Evolutionary conservation across 1,139 yeast species (phyloP).

Genomic region (Pichia sp.): DNA sequence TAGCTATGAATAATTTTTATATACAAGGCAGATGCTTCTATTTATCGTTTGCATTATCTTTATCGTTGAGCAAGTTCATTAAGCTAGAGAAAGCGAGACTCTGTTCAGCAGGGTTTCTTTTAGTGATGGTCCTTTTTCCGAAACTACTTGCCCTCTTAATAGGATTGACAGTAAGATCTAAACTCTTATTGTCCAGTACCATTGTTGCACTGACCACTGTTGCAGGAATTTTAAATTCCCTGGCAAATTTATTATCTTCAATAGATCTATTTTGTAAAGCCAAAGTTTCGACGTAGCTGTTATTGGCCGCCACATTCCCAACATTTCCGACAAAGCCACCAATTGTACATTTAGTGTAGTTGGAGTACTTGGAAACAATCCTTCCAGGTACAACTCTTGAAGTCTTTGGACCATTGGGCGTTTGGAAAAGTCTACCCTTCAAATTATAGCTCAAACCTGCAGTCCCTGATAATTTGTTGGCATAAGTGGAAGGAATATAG

Average conservation of each 20-base stretch:
- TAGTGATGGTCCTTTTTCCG: background rate
- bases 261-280: slow-evolving; percentile 22
- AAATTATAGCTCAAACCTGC: slow-evolving; percentile 72
- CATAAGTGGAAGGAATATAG: slow-evolving; percentile 24
- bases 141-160: slow-evolving; percentile 10
- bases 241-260: slow-evolving; percentile 24
- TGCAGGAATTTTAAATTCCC: slow-evolving; percentile 28
- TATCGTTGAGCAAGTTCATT: slow-evolving; percentile 6
- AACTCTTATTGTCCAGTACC: slow-evolving; percentile 21
- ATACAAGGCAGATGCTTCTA: background rate
- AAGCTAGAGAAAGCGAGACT: slow-evolving; percentile 3
- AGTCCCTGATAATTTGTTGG: slow-evolving; percentile 45
- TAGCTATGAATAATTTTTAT: slow-evolving; percentile 1
- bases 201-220: slow-evolving; percentile 25
- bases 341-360: slow-evolving; percentile 53
- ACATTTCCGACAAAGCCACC: slow-evolving; percentile 64
- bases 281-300: slow-evolving; percentile 25
- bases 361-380: slow-evolving; percentile 42
- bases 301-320: slow-evolving; percentile 21
- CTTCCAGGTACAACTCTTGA: slow-evolving; percentile 70
- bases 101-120: slow-evolving; percentile 1
- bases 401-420: slow-evolving; percentile 69
- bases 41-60: slow-evolving; percentile 1
- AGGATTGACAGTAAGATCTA: slow-evolving; percentile 27
- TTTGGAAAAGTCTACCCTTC: slow-evolving; percentile 65